These are phyloP conservation scores for Kurtzmaniella cleridarum DNA, from an alignment of 805 yeast genomes.

Conservation along the genomic window DNA sequence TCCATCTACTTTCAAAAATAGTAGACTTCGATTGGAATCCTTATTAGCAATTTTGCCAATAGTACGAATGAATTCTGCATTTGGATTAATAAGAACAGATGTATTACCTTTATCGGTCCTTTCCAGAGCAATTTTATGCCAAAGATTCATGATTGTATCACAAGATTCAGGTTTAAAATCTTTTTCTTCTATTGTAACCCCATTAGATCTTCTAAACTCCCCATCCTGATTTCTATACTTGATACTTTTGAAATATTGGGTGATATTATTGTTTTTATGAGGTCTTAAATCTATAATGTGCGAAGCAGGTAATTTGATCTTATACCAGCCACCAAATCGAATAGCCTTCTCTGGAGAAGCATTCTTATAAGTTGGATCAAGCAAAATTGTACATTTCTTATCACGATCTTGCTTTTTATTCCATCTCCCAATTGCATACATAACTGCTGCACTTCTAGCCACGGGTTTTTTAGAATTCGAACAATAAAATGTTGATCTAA, in stretches of 20 bases:
- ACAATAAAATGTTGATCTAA: constrained; percentile 34
- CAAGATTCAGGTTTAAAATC: constrained; percentile 29
- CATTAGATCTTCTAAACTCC: constrained; percentile 27
- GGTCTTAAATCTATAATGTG: constrained; percentile 38
- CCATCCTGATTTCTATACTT: constrained; percentile 35
- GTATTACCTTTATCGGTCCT: constrained; percentile 33
- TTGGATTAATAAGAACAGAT: constrained; percentile 30
- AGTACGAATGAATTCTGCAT: constrained; percentile 20
- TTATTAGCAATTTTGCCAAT: constrained; percentile 20
- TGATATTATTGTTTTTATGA: constrained; percentile 20
- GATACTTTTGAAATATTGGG: constrained; percentile 34
- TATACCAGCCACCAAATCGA: constrained; percentile 33
- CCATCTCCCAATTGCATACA: constrained; percentile 32
- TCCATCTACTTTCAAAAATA: constrained; percentile 34
- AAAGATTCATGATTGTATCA: constrained; percentile 22
- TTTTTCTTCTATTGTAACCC: constrained; percentile 26
- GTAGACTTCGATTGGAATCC: constrained; percentile 22
- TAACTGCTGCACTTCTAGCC: constrained; percentile 35
- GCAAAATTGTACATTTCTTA: constrained; percentile 26
- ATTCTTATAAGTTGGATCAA: constrained; percentile 34
- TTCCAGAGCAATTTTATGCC: constrained; percentile 35
- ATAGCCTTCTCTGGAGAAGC: constrained; percentile 27
- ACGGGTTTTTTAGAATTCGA: constrained; percentile 34
- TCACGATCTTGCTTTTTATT: constrained; percentile 18
- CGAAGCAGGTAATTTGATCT: constrained; percentile 30